Base-by-base conservation (phyloP, 148 eudicot genomes). In the Vaccinium corymbosum region DNA sequence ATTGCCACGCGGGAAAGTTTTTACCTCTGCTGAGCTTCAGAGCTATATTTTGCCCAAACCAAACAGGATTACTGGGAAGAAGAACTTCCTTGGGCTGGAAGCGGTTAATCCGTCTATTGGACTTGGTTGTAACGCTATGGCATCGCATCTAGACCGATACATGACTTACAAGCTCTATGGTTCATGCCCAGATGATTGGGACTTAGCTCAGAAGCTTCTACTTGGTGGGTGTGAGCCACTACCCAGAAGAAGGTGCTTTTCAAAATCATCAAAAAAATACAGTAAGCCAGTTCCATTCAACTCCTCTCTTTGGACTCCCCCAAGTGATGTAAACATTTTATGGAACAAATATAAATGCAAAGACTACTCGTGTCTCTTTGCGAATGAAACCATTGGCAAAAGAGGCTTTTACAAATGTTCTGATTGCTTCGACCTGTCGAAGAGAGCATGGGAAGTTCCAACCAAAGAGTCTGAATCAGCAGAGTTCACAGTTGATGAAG, bases 241-340 rank as follows among this genome's bases (percentile, higher is more conserved):
- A 32, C 88, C 85, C 16, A 86, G 88, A 82, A 86, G 88, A 52
- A 83, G 85, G 57, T 86, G 88, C 68, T 86, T 86, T 20, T 79
- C 88, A 16, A 86, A 80, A 83, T 74, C 88, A 83, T 77, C 86
- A 2, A 79, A 76, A 79, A 25, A 76, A 70, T 83, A 73, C 76
- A 75, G 25, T 48, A 75, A 80, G 70, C 80, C 81, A 27, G 27
- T 80, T 73, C 74, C 85, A 19, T 14, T 57, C 27, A 46, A 71
- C 75, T 53, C 61, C 62, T 86, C 88, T 13, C 82, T 85, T 32
- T 85, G 84, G 85, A 78, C 82, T 76, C 81, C 82, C 38, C 85
- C 85, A 32, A 56, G 55, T 35, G 80, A 86, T 79, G 59, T 12
- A 13, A 83, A 82, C 76, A 78, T 86, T 9, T 8, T 78, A 12